Percentiles rank a stretch among this genome's conserved stretches.
Conservation (phyloP, 1,284 basidiomycete species). For the Gomphus bonarii region DNA sequence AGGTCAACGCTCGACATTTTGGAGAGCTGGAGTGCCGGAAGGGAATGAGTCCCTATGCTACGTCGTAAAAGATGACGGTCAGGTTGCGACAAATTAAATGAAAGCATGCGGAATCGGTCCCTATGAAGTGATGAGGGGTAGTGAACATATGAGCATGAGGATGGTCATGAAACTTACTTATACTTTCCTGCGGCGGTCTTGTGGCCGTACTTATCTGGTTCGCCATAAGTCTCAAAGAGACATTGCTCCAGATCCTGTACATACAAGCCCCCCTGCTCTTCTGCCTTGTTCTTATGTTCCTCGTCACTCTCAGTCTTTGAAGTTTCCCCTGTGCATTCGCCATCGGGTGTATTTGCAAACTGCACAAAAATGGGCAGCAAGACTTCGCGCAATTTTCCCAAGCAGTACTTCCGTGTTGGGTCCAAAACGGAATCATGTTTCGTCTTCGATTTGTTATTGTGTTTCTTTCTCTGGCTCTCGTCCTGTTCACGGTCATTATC, state of each 20-base stretch:
- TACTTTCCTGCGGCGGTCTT: slow-evolving; percentile 62
- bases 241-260: slow-evolving; percentile 58
- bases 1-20: slow-evolving; percentile 79
- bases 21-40: slow-evolving; percentile 61
- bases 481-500: slow-evolving; percentile 12
- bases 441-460: slow-evolving; percentile 31
- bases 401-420: slow-evolving; percentile 64
- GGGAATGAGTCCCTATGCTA: slow-evolving; percentile 56
- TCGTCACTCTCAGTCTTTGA: slow-evolving; percentile 29
- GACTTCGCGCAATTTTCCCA: slow-evolving; percentile 59
- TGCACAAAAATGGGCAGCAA: slow-evolving; percentile 57
- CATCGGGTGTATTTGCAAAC: slow-evolving; percentile 37
- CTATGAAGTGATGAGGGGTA: slow-evolving; percentile 28
- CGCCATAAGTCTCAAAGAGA: slow-evolving; percentile 61
- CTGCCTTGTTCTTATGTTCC: slow-evolving; percentile 45
- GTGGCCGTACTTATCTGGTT: slow-evolving; percentile 65
- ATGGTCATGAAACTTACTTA: slow-evolving; percentile 43
- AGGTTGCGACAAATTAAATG: slow-evolving; percentile 67
- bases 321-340: slow-evolving; percentile 18
- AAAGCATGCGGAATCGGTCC: slow-evolving; percentile 76
- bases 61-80: slow-evolving; percentile 67
- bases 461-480: slow-evolving; percentile 33
- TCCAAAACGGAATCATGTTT: slow-evolving; percentile 25
- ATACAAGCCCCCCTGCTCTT: slow-evolving; percentile 47
- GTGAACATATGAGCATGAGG: slow-evolving; percentile 7